Evolutionary conservation across 2,329 filamentous ascomycete species (phyloP), one percentile per base, ranked within the genome.

Genomic region (Boeremia exigua): DNA sequence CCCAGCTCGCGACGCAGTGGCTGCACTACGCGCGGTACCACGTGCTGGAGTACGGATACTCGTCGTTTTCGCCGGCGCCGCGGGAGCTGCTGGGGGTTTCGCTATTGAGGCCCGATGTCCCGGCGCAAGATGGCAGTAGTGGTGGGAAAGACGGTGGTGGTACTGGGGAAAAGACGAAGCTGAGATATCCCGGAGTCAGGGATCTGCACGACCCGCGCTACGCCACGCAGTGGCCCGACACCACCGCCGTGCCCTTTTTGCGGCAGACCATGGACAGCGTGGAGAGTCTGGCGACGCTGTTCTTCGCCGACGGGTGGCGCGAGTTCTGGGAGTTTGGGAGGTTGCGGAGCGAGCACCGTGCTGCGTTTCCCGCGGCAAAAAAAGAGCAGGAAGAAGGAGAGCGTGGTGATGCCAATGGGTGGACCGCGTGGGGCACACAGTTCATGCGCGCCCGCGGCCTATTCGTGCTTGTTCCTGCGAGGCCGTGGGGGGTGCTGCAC

Each of bases 1-100:
- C 84, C 1, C 90, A 98, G 72, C 77, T 98, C 0, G 90, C 91
- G 0, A 86, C 88, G 1, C 84, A 90, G 1, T 98, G 92, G 71
- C 94, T 89, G 60, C 91, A 96, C 60, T 96, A 95, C 71, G 79
- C 96, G 12, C 91, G 90, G 72, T 96, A 92, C 72, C 76, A 83
- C 1, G 78, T 94, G 0, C 78, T 98, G 4, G 87, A 92, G 64
- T 93, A 95, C 71, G 85, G 84, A 60, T 90, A 96, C 74, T 92
- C 91, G 0, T 69, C 75, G 70, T 66, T 75, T 37, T 72, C 77
- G 79, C 68, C 72, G 82, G 81, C 69, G 81, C 61, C 6, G 73
- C 79, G 1, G 1, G 80, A 84, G 12, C 78, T 97, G 2, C 81
- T 96, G 59, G 92, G 92, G 2, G 84, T 97, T 49, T 92, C 79